phyloP scores from a whole-genome alignment of 805 yeast species.

The Nakazawaea populi region DNA sequence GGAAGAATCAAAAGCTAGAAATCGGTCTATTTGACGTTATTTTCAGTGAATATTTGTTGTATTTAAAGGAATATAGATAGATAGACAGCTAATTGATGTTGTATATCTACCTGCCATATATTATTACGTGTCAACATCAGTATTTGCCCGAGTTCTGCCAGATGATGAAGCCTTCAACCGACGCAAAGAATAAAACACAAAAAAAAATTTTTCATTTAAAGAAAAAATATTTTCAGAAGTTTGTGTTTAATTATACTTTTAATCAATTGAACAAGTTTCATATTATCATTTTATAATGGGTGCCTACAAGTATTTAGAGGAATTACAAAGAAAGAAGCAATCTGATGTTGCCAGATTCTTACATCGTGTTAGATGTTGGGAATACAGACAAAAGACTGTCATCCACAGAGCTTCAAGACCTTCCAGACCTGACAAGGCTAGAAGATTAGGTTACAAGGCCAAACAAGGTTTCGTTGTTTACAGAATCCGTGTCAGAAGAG shows the following conservation, averaged over 20 bases:
- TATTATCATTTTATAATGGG: slow-evolving; percentile 60
- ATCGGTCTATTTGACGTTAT: no score
- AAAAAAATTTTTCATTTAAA: not conserved
- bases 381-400: slow-evolving; percentile 98
- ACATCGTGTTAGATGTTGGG: slow-evolving; percentile 99
- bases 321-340: slow-evolving; percentile 99
- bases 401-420: slow-evolving; percentile 99
- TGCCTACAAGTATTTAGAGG: slow-evolving; percentile 99
- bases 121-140: no score
- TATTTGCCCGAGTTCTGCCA: not conserved
- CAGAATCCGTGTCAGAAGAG: slow-evolving; percentile 99
- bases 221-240: no score
- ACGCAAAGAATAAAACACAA: not conserved
- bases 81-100: no score
- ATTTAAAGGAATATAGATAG: no score
- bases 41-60: no score
- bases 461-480: slow-evolving; percentile 98
- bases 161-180: no score
- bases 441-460: slow-evolving; percentile 99
- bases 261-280: slow-evolving; percentile 1
- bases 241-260: not conserved
- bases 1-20: no score
- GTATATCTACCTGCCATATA: no score
- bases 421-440: slow-evolving; percentile 99
- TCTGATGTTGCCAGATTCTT: slow-evolving; percentile 98